Base-by-base conservation (phyloP, 169 alveolate species). In the Babesia ovis region DNA sequence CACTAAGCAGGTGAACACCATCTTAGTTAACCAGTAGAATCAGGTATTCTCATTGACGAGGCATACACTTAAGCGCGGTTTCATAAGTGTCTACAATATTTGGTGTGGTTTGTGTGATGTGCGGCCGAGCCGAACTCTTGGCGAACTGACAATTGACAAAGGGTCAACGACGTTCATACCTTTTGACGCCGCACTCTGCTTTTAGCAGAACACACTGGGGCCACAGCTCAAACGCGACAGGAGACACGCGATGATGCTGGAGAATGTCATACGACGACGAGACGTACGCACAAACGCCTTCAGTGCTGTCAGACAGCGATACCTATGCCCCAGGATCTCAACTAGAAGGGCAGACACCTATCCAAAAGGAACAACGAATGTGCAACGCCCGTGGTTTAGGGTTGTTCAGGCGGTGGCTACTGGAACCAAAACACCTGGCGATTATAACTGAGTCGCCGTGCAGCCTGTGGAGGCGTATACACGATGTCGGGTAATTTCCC, bases 81-180 rank as follows among this genome's bases (percentile, higher is more conserved):
- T 43, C 12, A 9, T 69, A n/a, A 11, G 20, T 37, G 29, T 27
- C 74, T 25, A 42, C 18, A 51, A 46, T 18, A 14, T 31, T 22
- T 37, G 55, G 23, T 62, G 58, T 60, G 68, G 59, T n/a, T 31
- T 31, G 54, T 77, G 82, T 64, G 71, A 48, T 46, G 11, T 77
- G 71, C 75, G 80, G 82, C 86, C 86, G 86, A 77, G 86, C 86
- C 86, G 86, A 77, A 77, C 86, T 77, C 86, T 46, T 68, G 76
- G 86, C 79, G 73, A 68, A 68, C 68, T 34, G 53, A n/a, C 74
- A 32, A 35, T 25, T n/a, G 41, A 35, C 20, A 3, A 31, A 25
- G 23, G 18, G 29, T 27, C 34, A 45, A 11, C 22, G 29, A 64
- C 51, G 42, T 50, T 53, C 67, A 58, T 69, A 57, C 86, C 86